These are phyloP conservation scores for Beta corolliflora DNA, from an alignment of 179 eudicot species.

Conservation along the genomic window DNA sequence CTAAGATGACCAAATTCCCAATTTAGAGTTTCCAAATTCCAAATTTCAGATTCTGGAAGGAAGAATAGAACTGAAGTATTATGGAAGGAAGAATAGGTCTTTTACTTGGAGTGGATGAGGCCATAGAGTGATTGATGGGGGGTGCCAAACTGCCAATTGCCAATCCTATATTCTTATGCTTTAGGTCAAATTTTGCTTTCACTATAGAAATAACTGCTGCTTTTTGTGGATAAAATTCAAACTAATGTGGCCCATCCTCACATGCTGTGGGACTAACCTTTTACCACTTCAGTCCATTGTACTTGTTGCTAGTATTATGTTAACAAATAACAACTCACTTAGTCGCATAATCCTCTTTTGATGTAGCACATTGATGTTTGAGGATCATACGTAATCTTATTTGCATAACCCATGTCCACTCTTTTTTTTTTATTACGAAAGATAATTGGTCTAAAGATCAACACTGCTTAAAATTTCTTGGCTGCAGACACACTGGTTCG, in stretches of 20 bases:
- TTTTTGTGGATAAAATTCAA: conserved; percentile 10
- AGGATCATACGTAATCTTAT: not conserved
- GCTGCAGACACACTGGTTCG: no score
- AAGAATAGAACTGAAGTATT: no score
- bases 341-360: not conserved
- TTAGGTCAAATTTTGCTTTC: not conserved
- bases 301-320: not conserved
- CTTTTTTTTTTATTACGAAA: no score
- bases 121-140: no score
- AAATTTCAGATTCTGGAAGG: no score
- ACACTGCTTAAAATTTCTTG: no score
- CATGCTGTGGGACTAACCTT: not conserved
- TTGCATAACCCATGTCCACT: not conserved
- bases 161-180: not conserved
- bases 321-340: not conserved
- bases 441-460: no score
- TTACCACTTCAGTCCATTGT: not conserved
- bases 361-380: not conserved
- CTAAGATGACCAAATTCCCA: no score
- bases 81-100: no score
- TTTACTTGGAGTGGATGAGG: not conserved
- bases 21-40: no score
- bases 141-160: not conserved
- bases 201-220: not conserved
- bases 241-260: conserved; percentile 14